Evolutionary conservation across 2,329 filamentous ascomycete genomes (phyloP), one percentile per base, ranked within the genome.

Genomic region (Macrophomina pseudophaseolina): DNA sequence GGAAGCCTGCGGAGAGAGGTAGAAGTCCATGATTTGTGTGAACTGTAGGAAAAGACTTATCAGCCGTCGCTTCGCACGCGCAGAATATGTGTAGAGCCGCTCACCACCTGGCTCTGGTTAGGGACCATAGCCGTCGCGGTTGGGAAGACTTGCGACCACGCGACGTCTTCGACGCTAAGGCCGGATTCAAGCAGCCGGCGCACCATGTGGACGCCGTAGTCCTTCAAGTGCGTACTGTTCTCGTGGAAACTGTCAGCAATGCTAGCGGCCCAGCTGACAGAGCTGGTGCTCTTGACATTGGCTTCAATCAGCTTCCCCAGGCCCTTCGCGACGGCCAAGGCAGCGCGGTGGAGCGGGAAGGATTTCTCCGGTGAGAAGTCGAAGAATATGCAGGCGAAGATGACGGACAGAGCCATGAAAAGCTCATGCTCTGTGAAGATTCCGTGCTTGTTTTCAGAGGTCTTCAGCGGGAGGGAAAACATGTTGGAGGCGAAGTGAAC

Each of bases 1-100:
- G 4, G 28, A 16, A 18, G 66, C 65, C 28, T 35, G 59, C 74
- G 11, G 79, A 0, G 86, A 85, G 5, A 93, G 83, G 74, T 91
- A 93, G 79, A 87, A 93, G 74, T 93, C 90, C 18, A 93, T 81
- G 1, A 90, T 84, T 79, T 91, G 89, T 1, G 89, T 87, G 74
- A 93, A 92, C 83, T 88, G 68, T n/a, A 16, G n/a, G n/a, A 35
- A 5, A 9, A 6, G 14, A 4, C 9, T 1, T 12, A 46, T 9
- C 11, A 14, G 18, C 4, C 12, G 46, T 3, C 23, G 23, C 23
- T 23, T 23, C 23, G 3, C 23, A 23, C 52, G 40, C 8, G 5
- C n/a, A 3, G 23, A 9, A 16, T 23, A 16, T 38, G 35, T 32
- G 42, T 23, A 14, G 40, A 28, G 8, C 23, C 3, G n/a, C 64